Conservation (phyloP, 1,284 basidiomycete genomes). For the Sporisorium scitamineum region DNA sequence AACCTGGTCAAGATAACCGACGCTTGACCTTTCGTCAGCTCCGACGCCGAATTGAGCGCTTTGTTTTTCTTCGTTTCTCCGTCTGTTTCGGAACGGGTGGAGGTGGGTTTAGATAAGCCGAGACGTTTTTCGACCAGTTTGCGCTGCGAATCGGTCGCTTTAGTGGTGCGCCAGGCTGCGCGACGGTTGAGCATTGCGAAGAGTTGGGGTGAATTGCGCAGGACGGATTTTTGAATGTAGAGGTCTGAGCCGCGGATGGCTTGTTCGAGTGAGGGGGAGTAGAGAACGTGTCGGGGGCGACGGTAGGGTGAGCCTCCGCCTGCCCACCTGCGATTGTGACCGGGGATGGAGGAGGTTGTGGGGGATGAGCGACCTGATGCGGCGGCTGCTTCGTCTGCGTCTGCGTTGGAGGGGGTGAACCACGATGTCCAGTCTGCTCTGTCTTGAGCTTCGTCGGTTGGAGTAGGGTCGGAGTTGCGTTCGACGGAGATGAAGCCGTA, state of each 20-base stretch:
- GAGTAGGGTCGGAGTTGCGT: conserved; percentile 59
- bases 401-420: conserved; percentile 41
- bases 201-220: conserved; percentile 69
- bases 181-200: conserved; percentile 37
- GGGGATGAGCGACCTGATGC: conserved; percentile 12
- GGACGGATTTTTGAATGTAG: conserved; percentile 75
- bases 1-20: conserved; percentile 50
- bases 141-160: conserved; percentile 79
- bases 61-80: conserved; percentile 40
- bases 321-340: not conserved
- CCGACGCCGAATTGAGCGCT: not conserved
- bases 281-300: conserved; percentile 37
- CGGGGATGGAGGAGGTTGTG: not conserved
- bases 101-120: conserved; percentile 20
- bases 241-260: conserved; percentile 79
- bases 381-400: conserved; percentile 49
- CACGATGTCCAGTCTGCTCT: conserved; percentile 49
- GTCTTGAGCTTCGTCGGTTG: conserved; percentile 12
- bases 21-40: conserved; percentile 60
- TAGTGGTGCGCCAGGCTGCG: conserved; percentile 79
- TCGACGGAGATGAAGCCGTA: conserved; percentile 82
- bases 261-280: conserved; percentile 66
- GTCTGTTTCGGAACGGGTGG: not conserved
- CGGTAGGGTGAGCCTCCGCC: conserved; percentile 45
- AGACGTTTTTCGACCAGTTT: conserved; percentile 76